Evolutionary conservation across 352 stramenopile genomes (phyloP).

Genomic region (Pythium coloratum): DNA sequence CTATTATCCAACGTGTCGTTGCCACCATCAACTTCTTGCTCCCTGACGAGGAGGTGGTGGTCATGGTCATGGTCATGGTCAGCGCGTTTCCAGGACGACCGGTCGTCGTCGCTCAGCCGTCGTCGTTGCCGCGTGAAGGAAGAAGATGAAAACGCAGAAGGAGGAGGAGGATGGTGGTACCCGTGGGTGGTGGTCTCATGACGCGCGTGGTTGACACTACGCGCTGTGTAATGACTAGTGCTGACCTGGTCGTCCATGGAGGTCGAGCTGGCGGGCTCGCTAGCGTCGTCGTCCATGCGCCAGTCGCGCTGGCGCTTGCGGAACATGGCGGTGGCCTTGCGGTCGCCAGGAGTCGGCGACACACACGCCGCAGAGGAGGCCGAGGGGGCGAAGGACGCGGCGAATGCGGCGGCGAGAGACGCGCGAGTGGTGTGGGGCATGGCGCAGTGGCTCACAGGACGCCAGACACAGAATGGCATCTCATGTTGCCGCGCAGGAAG

Average conservation of each 20-base stretch:
- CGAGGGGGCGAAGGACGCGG: background rate
- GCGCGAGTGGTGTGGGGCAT: background rate
- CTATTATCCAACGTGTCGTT: too few species aligned
- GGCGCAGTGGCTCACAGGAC: background rate
- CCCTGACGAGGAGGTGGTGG: background rate
- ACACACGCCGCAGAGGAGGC: slow-evolving; percentile 5
- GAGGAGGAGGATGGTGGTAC: background rate
- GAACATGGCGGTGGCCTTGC: slow-evolving; percentile 25
- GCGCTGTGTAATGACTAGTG: background rate
- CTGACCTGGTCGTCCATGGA: background rate
- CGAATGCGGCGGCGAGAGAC: background rate
- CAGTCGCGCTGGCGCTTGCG: slow-evolving; percentile 26
- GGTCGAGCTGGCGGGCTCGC: background rate
- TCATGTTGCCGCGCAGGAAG: background rate
- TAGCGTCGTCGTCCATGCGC: background rate
- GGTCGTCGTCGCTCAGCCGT: background rate
- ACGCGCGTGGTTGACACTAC: background rate
- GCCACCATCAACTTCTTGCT: too few species aligned
- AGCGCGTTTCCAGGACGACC: slow-evolving; percentile 1
- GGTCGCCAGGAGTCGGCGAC: slow-evolving; percentile 20
- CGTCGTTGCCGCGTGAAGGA: background rate
- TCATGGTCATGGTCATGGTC: background rate
- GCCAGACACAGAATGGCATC: background rate
- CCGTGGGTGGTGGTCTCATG: background rate
- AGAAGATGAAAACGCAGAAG: background rate